Evolutionary conservation across 2,329 filamentous ascomycete genomes (phyloP).

Genomic region (Pleomassaria siparia): DNA sequence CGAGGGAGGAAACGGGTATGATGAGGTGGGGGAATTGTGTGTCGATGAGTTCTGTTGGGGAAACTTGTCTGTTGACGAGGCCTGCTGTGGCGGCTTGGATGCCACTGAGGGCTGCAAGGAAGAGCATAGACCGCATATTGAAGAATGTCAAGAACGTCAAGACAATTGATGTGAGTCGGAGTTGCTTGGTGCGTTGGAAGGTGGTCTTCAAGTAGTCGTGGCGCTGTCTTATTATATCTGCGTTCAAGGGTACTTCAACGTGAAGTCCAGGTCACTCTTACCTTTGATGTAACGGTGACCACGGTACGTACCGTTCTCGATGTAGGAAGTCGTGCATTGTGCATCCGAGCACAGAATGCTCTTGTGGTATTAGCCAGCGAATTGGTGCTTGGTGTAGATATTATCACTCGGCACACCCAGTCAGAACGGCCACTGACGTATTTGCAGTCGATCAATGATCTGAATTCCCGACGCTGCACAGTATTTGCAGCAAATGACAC

Average conservation of each 20-base stretch:
- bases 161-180: not conserved
- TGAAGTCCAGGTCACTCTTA: not conserved
- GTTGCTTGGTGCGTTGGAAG: not conserved
- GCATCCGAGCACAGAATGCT: not conserved
- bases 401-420: not conserved
- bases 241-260: too few species aligned
- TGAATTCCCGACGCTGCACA: not conserved
- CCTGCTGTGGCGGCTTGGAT: not conserved
- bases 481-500: too few species aligned
- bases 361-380: not conserved
- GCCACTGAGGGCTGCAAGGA: conserved; percentile 12
- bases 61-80: conserved; percentile 14
- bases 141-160: not conserved
- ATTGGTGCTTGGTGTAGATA: not conserved
- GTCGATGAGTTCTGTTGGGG: conserved; percentile 10
- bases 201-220: not conserved
- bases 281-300: not conserved
- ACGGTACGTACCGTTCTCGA: not conserved
- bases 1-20: conserved; percentile 28
- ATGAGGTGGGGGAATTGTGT: conserved; percentile 37
- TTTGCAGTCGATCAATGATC: not conserved
- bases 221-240: not conserved
- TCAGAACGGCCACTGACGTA: not conserved
- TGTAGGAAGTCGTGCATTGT: not conserved
- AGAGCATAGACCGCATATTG: conserved; percentile 25